Evolutionary conservation across 371 early-diverging fungal species (phyloP).

Genomic region (Mucor piriformis): DNA sequence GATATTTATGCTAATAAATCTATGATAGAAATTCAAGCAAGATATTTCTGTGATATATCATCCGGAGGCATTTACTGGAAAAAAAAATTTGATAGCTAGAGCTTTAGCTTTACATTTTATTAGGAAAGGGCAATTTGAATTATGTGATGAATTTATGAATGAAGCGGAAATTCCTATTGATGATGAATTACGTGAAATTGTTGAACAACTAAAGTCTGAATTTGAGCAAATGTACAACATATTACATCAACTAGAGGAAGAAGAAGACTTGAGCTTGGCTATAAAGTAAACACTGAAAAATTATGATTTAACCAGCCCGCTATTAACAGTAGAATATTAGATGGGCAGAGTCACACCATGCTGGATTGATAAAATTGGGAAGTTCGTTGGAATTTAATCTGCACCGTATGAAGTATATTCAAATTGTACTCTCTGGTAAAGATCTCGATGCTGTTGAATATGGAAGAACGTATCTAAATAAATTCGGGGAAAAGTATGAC

Average conservation of each 20-base stretch:
- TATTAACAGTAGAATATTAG: conserved; percentile 20
- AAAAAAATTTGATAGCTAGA: conserved; percentile 58
- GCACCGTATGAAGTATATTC: conserved; percentile 77
- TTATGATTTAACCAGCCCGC: too few species aligned
- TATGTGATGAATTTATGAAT: conserved; percentile 65
- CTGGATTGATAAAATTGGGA: conserved; percentile 58
- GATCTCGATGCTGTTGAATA: conserved; percentile 73
- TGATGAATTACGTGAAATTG: conserved; percentile 31
- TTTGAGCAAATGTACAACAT: conserved; percentile 47
- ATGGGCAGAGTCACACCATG: conserved; percentile 75
- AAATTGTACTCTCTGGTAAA: conserved; percentile 55
- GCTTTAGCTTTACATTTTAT: conserved; percentile 80
- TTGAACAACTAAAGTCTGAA: conserved; percentile 37
- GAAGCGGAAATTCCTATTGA: conserved; percentile 45
- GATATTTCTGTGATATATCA: conserved; percentile 61
- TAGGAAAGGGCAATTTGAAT: conserved; percentile 84
- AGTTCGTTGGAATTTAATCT: conserved; percentile 85
- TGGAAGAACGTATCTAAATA: conserved; percentile 68
- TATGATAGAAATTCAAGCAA: conserved; percentile 61
- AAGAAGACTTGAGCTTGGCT: conserved; percentile 27
- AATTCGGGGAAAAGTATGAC: conserved; percentile 66
- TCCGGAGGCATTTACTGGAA: conserved; percentile 71
- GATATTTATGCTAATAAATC: conserved; percentile 1
- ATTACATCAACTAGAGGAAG: conserved; percentile 33
- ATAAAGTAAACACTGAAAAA: conserved; percentile 27